Evolutionary conservation across 2,329 filamentous ascomycete species (phyloP).

Genomic region (Xylariaceae sp.): DNA sequence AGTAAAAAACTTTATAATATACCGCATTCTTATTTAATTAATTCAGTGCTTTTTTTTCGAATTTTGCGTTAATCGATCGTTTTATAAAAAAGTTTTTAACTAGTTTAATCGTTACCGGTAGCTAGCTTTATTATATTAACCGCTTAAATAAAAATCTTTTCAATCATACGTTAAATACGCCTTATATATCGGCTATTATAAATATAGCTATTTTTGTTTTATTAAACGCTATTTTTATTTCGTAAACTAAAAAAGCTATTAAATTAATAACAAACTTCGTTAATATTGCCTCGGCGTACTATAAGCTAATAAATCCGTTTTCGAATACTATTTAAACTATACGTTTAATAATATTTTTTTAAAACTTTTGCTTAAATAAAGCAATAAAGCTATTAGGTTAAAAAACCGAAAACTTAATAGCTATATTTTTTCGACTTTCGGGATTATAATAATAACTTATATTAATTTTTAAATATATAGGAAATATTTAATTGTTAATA

Average conservation of each 20-base stretch:
- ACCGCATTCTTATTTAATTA: neutral
- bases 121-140: neutral
- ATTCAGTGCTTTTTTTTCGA: neutral
- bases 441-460: neutral
- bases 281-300: neutral
- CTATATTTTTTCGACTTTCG: neutral
- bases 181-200: neutral
- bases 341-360: neutral
- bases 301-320: neutral
- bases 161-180: neutral
- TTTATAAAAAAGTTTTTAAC: neutral
- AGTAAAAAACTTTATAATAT: neutral
- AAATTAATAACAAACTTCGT: neutral
- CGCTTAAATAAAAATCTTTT: neutral
- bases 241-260: neutral
- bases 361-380: neutral
- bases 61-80: neutral
- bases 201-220: neutral
- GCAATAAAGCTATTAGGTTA: neutral
- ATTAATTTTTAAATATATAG: neutral
- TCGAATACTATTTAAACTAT: neutral
- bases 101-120: too few relatives aligned
- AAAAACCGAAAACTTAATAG: neutral
- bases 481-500: neutral
- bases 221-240: neutral